A percentile compares a stretch with the other conserved stretches of the same genome.
phyloP scores from a whole-genome alignment of 2,329 filamentous ascomycete species.

The Colletotrichum tabaci region DNA sequence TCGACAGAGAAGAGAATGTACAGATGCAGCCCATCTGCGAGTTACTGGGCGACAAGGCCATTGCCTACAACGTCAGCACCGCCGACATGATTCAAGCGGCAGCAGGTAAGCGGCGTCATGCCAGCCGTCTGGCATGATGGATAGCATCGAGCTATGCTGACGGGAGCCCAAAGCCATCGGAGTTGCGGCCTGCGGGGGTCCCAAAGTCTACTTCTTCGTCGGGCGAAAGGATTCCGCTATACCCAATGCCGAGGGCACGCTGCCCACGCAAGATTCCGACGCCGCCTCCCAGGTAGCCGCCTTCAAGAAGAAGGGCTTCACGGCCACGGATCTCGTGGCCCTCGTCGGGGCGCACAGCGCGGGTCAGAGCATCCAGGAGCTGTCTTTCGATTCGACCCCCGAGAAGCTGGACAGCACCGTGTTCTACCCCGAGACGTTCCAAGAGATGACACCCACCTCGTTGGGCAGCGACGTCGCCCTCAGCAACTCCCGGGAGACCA shows the following conservation, averaged over 20 bases:
- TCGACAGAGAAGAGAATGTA: constrained; percentile 26
- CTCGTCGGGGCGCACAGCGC: constrained; percentile 26
- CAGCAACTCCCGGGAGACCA: constrained; percentile 17
- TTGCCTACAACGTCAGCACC: constrained; percentile 23
- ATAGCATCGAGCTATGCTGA: background rate
- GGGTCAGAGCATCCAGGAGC: constrained; percentile 15
- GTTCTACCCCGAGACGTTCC: constrained; percentile 20
- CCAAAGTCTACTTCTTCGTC: constrained; percentile 4
- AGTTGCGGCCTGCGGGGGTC: constrained; percentile 28
- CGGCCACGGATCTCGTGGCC: constrained; percentile 25
- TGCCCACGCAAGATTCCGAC: constrained; percentile 29
- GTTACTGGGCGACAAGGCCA: constrained; percentile 22
- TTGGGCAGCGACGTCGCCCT: constrained; percentile 22
- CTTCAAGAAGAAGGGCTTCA: constrained; percentile 30
- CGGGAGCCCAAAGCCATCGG: constrained; percentile 7
- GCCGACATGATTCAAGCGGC: constrained; percentile 34
- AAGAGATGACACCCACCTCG: constrained; percentile 16
- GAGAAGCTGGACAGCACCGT: constrained; percentile 31
- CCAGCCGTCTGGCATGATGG: fast-evolving
- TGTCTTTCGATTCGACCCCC: constrained; percentile 29
- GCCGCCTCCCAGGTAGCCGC: constrained; percentile 24
- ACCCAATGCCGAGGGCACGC: constrained; percentile 5
- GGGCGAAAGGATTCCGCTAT: constrained; percentile 11
- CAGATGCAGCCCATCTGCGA: constrained; percentile 32
- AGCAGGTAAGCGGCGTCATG: constrained; percentile 8